These are phyloP conservation scores for Butyriboletus loyo DNA, from an alignment of 768 basidiomycete species.

Conservation along the genomic window DNA sequence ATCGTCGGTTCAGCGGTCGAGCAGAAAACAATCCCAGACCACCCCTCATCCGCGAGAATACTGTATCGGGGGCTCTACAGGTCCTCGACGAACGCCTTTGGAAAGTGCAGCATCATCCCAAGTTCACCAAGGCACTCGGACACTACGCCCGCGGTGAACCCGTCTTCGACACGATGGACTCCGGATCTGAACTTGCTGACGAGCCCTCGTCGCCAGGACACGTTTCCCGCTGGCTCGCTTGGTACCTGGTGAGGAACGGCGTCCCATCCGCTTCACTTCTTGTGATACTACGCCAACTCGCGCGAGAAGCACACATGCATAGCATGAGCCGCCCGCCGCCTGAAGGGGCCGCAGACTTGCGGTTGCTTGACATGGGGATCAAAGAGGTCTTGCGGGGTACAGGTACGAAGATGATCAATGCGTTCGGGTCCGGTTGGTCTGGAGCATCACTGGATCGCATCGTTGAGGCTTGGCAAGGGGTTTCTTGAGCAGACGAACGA, in stretches of 20 bases:
- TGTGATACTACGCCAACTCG: constrained; percentile 56
- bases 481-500: background rate
- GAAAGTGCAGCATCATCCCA: constrained; percentile 27
- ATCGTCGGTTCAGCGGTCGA: constrained; percentile 71
- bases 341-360: constrained; percentile 43
- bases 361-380: constrained; percentile 54
- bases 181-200: constrained; percentile 5
- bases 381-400: constrained; percentile 84
- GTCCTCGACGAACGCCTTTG: constrained; percentile 60
- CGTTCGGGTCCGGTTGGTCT: constrained; percentile 72
- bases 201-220: constrained; percentile 4
- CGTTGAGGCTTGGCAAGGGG: constrained; percentile 50
- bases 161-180: constrained; percentile 21
- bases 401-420: constrained; percentile 74
- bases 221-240: constrained; percentile 48
- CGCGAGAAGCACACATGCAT: constrained; percentile 57
- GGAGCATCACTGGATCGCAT: constrained; percentile 65
- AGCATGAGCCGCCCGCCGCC: constrained; percentile 50
- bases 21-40: constrained; percentile 62
- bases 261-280: constrained; percentile 72
- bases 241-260: constrained; percentile 68
- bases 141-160: constrained; percentile 58
- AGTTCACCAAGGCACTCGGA: constrained; percentile 35
- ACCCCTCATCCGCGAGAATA: constrained; percentile 69
- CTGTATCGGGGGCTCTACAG: constrained; percentile 62